Conservation (phyloP, 106 monocot genomes). For the Narthecium ossifragum region DNA sequence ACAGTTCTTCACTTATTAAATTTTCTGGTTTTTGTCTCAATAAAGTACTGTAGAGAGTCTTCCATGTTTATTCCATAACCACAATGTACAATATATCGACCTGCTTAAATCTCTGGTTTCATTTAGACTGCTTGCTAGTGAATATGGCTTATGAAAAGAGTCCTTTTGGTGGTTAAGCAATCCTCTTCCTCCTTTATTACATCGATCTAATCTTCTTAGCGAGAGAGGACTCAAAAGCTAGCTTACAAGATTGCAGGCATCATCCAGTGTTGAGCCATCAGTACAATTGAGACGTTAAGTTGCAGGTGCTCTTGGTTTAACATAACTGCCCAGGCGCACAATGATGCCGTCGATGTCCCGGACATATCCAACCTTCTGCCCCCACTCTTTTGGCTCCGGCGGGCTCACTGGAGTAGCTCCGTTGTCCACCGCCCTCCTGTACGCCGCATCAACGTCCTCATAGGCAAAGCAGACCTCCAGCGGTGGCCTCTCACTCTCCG, state of each 20-base stretch:
- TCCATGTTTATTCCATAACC: neutral
- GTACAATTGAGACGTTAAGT: neutral
- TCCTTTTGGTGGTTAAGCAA: neutral
- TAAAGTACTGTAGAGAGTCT: neutral
- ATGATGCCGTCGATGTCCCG: constrained; percentile 69
- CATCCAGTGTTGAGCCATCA: neutral
- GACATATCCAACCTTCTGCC: constrained; percentile 88
- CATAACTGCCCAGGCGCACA: constrained; percentile 60
- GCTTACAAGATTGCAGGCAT: neutral
- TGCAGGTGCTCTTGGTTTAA: constrained; percentile 1
- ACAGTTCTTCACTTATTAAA: neutral
- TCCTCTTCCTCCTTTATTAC: neutral
- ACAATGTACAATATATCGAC: neutral
- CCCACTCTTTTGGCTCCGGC: constrained; percentile 76
- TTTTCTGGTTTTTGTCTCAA: neutral
- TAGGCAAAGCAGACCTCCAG: constrained; percentile 79
- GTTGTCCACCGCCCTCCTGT: constrained; percentile 60
- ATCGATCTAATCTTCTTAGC: too few species aligned
- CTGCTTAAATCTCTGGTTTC: too few species aligned
- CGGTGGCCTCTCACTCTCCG: constrained; percentile 26
- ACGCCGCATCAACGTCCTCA: constrained; percentile 66
- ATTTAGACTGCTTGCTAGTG: too few species aligned
- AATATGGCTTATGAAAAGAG: neutral
- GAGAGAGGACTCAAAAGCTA: too few species aligned
- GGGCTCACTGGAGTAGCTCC: constrained; percentile 64